Percentiles rank a stretch among this genome's conserved stretches.
Conservation (phyloP, 495 filamentous ascomycete genomes). For the Penicillium cosmopolitanum region DNA sequence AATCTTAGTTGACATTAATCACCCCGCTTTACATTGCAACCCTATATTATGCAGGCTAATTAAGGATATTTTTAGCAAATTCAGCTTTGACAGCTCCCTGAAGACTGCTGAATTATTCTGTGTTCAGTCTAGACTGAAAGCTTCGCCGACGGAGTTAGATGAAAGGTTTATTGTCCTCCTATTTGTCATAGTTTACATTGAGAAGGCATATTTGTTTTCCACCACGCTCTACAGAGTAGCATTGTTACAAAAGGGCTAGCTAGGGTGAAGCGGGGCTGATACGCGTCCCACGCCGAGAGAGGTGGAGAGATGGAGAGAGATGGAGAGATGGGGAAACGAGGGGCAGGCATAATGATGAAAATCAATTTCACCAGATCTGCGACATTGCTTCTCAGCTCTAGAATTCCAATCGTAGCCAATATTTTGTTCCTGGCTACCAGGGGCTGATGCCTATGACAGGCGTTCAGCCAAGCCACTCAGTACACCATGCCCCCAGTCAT, state of each 20-base stretch:
- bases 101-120: neutral
- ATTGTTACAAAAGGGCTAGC: neutral
- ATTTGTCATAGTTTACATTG: too few species aligned
- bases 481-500: constrained; percentile 6
- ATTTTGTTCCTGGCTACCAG: neutral
- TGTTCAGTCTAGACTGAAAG: neutral
- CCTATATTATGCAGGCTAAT: constrained; percentile 17
- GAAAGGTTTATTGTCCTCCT: neutral
- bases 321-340: neutral
- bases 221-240: neutral
- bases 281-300: neutral
- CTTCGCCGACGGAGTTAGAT: neutral
- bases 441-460: neutral
- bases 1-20: constrained; percentile 25
- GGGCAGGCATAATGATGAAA: neutral
- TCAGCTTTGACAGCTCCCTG: neutral
- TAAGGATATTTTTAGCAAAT: constrained; percentile 25
- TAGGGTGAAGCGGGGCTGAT: neutral
- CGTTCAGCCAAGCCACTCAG: neutral
- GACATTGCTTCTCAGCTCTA: too few species aligned
- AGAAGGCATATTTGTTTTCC: too few species aligned
- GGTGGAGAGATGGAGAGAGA: neutral
- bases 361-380: too few species aligned
- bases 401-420: neutral
- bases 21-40: constrained; percentile 11